These are phyloP conservation scores for Drosera spatulata DNA, from an alignment of 179 eudicot species.

Conservation along the genomic window DNA sequence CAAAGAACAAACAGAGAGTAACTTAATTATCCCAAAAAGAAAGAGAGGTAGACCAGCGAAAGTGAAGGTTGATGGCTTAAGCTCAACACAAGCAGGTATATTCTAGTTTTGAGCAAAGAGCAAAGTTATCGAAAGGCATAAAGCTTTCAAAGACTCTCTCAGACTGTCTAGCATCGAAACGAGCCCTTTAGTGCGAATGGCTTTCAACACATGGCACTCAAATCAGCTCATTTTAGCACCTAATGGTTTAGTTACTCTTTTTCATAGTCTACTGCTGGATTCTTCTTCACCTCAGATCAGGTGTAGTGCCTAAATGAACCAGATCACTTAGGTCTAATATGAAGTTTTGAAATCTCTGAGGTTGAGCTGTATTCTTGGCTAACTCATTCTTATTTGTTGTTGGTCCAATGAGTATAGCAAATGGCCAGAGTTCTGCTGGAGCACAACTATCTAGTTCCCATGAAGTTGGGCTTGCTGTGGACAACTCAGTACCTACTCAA, in stretches of 20 bases:
- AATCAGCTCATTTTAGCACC: too few species aligned
- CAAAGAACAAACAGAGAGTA: slow-evolving; percentile 17
- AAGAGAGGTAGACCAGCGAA: slow-evolving; percentile 39
- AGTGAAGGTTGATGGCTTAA: slow-evolving; percentile 15
- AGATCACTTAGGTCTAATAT: too few species aligned
- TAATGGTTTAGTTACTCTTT: too few species aligned
- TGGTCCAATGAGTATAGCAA: background rate
- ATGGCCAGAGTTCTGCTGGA: slow-evolving; percentile 6
- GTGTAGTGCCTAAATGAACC: background rate
- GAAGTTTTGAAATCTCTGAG: too few species aligned
- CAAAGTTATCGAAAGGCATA: too few species aligned
- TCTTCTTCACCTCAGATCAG: too few species aligned
- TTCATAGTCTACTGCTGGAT: too few species aligned
- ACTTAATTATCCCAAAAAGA: slow-evolving; percentile 23
- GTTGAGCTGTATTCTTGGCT: background rate
- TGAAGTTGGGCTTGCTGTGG: slow-evolving; percentile 9
- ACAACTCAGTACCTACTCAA: slow-evolving; percentile 9
- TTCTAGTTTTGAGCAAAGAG: background rate
- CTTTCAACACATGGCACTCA: too few species aligned
- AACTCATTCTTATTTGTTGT: background rate
- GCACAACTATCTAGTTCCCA: slow-evolving; percentile 7
- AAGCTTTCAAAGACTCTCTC: background rate
- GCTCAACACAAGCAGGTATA: slow-evolving; percentile 18
- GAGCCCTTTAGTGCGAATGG: too few species aligned
- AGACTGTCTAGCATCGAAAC: background rate